Evolutionary conservation across 2,329 filamentous ascomycete species (phyloP), one percentile per base, ranked within the genome.

Genomic region (Fusarium equiseti): DNA sequence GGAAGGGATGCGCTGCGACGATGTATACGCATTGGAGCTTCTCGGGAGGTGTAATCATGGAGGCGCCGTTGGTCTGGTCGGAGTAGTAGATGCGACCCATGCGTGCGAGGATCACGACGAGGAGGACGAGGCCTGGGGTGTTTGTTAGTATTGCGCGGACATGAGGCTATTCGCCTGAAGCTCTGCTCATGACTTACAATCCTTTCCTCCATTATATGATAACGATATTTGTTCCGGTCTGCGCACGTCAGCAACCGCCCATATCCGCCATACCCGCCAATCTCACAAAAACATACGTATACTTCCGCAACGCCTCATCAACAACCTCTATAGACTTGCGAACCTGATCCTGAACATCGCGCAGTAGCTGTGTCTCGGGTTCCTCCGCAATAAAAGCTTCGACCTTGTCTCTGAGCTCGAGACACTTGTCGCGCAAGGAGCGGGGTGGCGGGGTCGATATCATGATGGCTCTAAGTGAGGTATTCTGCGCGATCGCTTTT

Each of bases 151-250:
- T n/a, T n/a, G n/a, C n/a, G n/a, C n/a, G n/a, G n/a, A n/a, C n/a
- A n/a, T n/a, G n/a, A n/a, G n/a, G n/a, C n/a, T n/a, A n/a, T n/a
- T n/a, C n/a, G n/a, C n/a, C n/a, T n/a, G n/a, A n/a, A n/a, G n/a
- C n/a, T n/a, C n/a, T n/a, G n/a, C n/a, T n/a, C n/a, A n/a, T n/a
- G 20, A 72, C 69, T 45, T 52, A 71, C 69, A 98, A 85, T 98
- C 96, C 81, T 99, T 99, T 66, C 96, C 96, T 77, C 96, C 96
- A 76, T 99, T 99, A 83, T 98, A 99, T 60, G 95, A 97, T 70
- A 98, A 86, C 8, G 95, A 94, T 66, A 98, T 87, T 78, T 97
- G 88, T 63, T 91, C 86, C 68, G 92, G 87, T 63, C 93, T 96
- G 50, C 29, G 48, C n/a, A 20, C 18, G 52, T 70, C 59, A 76